Conservation (phyloP, 1,284 basidiomycete genomes). For the Sparassis latifolia region DNA sequence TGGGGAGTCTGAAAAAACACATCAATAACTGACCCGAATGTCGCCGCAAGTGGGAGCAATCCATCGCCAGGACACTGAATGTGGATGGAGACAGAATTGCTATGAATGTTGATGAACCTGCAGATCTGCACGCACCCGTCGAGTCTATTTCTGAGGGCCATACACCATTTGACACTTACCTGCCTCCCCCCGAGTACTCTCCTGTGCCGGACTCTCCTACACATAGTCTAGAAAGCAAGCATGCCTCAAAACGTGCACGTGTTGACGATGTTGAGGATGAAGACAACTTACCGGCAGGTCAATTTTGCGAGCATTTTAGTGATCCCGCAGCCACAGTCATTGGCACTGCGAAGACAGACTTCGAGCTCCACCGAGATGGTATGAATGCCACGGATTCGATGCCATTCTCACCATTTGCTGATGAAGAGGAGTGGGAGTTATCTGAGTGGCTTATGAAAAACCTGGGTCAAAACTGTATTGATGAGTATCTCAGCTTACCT, state of each 20-base stretch:
- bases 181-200: no score
- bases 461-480: constrained; percentile 13
- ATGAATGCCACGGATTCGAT: neutral
- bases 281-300: neutral
- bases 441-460: constrained; percentile 15
- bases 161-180: no score
- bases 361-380: neutral
- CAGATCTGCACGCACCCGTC: neutral
- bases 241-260: neutral
- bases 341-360: neutral
- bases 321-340: no score
- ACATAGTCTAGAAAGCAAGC: no score
- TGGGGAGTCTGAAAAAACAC: neutral
- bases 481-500: constrained; percentile 17
- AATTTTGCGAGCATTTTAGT: no score
- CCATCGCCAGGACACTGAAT: no score
- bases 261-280: neutral
- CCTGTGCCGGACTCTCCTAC: no score
- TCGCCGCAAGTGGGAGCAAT: neutral
- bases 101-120: no score
- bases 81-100: no score
- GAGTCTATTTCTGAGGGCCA: no score
- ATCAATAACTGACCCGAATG: neutral
- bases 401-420: neutral
- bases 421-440: constrained; percentile 17